These are phyloP conservation scores for Spergularia azorica DNA, from an alignment of 179 eudicot species.

Conservation along the genomic window DNA sequence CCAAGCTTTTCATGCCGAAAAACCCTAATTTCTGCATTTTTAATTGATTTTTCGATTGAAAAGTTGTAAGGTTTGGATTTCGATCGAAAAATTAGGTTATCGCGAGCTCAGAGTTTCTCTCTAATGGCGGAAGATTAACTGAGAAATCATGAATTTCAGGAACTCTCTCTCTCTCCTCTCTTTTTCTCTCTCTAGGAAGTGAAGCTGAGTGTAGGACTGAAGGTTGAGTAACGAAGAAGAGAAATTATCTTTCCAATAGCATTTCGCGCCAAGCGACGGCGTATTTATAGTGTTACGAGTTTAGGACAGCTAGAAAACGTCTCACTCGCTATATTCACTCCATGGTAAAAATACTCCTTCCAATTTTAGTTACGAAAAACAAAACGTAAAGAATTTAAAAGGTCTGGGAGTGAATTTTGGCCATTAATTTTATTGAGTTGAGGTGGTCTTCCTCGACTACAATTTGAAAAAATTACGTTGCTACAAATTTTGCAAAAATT, in stretches of 20 bases:
- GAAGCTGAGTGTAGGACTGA: no score
- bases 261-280: conserved; percentile 26
- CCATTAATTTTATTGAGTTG: no score
- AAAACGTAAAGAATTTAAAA: no score
- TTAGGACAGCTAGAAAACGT: no score
- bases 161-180: background rate
- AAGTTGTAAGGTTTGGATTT: conserved; percentile 2
- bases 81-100: conserved; percentile 3
- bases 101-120: background rate
- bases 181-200: background rate
- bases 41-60: conserved; percentile 10
- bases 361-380: no score
- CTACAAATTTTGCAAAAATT: no score
- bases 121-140: conserved; percentile 4
- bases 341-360: no score
- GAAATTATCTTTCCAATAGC: background rate
- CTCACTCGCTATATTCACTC: no score
- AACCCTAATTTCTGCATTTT: conserved; percentile 55
- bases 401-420: no score
- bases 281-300: conserved; percentile 17
- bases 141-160: background rate
- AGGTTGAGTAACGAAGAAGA: background rate
- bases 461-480: no score
- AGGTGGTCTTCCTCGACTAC: no score
- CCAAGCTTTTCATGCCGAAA: conserved; percentile 62